Evolutionary conservation across 495 filamentous ascomycete genomes (phyloP).

Genomic region (Aspergillus biplanus): DNA sequence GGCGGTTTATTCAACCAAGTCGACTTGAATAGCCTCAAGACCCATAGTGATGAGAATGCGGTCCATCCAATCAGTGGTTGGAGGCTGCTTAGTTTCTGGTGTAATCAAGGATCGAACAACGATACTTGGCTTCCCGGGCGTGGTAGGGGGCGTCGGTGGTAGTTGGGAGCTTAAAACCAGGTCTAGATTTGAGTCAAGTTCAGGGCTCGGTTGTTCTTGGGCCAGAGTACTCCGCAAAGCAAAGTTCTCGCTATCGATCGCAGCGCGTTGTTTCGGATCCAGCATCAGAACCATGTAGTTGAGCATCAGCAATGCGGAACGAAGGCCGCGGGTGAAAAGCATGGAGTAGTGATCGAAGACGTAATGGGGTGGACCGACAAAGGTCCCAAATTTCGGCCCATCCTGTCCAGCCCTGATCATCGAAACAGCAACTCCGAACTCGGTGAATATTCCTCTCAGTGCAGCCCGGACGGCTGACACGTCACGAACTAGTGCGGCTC

Average conservation of each 20-base stretch:
- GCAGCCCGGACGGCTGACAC: slow-evolving; percentile 31
- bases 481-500: slow-evolving; percentile 21
- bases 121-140: slow-evolving; percentile 22
- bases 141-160: slow-evolving; percentile 23
- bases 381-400: slow-evolving; percentile 11
- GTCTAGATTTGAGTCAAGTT: neutral
- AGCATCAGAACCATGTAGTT: slow-evolving; percentile 33
- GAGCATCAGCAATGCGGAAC: slow-evolving; percentile 30
- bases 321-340: slow-evolving; percentile 30
- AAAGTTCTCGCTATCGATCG: slow-evolving; percentile 26
- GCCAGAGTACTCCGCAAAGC: slow-evolving; percentile 17
- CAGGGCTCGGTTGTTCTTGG: neutral
- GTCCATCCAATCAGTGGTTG: slow-evolving; percentile 36
- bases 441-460: slow-evolving; percentile 33
- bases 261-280: slow-evolving; percentile 27
- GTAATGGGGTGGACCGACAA: slow-evolving; percentile 35
- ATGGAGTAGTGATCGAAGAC: slow-evolving; percentile 35
- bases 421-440: slow-evolving; percentile 32
- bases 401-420: slow-evolving; percentile 30
- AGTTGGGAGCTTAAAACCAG: neutral
- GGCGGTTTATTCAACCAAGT: slow-evolving; percentile 3
- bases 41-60: slow-evolving; percentile 34
- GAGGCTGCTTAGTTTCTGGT: slow-evolving; percentile 25
- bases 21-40: slow-evolving; percentile 22
- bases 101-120: slow-evolving; percentile 30